Evolutionary conservation across 805 yeast species (phyloP), one percentile per base, ranked within the genome.

Genomic region (Hanseniaspora pseudoguilliermondii): DNA sequence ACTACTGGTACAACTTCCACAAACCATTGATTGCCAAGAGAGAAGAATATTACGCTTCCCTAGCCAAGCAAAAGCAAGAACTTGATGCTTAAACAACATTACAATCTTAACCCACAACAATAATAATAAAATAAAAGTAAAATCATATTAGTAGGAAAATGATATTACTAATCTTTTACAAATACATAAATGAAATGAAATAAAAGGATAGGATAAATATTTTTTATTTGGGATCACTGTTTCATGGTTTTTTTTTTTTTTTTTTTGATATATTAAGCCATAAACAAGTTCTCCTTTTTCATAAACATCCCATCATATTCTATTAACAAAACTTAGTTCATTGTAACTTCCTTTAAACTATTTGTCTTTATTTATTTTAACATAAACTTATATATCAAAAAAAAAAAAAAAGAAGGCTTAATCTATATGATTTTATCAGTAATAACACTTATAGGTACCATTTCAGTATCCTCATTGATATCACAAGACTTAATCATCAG

Each of bases 1-100:
- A 76, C 73, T 89, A 91, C 93, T 84, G 95, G 87, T 81, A 82
- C 79, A 86, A 80, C 32, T 75, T 72, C 80, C 97, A 90, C 84
- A 82, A 79, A 75, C 79, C 82, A 39, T 63, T 75, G 59, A 84
- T 86, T 57, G 77, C 76, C 62, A 77, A 74, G 66, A 86, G 96
- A 79, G 97, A 90, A 71, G 82, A 79, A 57, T 88, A 81, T 80
- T 90, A 90, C 73, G 81, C 83, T 60, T 75, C 81, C 64, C 74
- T 85, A 69, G 91, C 89, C 63, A 82, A 82, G 68, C 76, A 82
- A 73, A 84, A 84, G 77, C 78, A 77, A 57, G 65, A 66, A 27
- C 40, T 47, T 35, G 58, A 50, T n/a, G 51, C 47, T 47, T 47
- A 54, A 47, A 27, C 29, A 27, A 27, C 7, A 5, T 25, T 13